Conservation (phyloP, 306 rosid genomes). For the Lathyrus oleraceus region DNA sequence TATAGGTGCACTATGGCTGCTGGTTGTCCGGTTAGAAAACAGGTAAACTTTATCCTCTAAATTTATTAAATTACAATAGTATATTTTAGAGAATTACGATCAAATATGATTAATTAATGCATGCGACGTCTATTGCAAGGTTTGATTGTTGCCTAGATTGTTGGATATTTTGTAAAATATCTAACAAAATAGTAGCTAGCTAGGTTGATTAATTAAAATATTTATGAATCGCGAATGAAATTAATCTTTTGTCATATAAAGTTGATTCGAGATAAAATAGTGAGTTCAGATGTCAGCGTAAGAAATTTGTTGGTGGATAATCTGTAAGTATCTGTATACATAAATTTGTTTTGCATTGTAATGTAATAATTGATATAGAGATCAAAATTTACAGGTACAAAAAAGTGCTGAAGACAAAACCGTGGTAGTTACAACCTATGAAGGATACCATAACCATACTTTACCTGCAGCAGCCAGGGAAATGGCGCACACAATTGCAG, state of each 20-base stretch:
- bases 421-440: slow-evolving; percentile 75
- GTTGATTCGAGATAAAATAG: too few relatives aligned
- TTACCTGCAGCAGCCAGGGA: slow-evolving; percentile 81
- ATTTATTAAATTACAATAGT: neutral
- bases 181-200: too few relatives aligned
- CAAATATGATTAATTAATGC: neutral
- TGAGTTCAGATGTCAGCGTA: too few relatives aligned
- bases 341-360: neutral
- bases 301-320: too few relatives aligned
- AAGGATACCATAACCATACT: slow-evolving; percentile 84
- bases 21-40: slow-evolving; percentile 88
- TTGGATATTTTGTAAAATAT: too few relatives aligned
- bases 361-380: neutral
- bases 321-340: too few relatives aligned
- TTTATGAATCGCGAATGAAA: too few relatives aligned
- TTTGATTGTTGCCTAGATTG: neutral
- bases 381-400: slow-evolving; percentile 58
- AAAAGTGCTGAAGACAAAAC: slow-evolving; percentile 80
- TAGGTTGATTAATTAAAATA: too few relatives aligned
- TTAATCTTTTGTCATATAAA: too few relatives aligned
- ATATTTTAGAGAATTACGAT: neutral
- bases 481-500: slow-evolving; percentile 78
- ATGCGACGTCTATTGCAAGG: neutral
- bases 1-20: slow-evolving; percentile 78
- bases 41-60: slow-evolving; percentile 44